Evolutionary conservation across 768 basidiomycete species (phyloP).

Genomic region (Amanita polypyramis): DNA sequence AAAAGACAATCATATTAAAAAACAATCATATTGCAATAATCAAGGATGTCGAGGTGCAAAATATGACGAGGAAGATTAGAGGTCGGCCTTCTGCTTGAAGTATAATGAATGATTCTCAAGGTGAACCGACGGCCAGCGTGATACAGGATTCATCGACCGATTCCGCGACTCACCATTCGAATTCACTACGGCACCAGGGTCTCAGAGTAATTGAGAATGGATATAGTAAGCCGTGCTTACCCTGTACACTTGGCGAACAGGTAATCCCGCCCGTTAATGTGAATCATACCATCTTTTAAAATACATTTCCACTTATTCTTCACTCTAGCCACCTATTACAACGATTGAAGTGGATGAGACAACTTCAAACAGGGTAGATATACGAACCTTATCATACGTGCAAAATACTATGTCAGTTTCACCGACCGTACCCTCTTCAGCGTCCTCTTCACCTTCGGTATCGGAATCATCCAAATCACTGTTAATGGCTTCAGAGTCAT

Average conservation of each 20-base stretch:
- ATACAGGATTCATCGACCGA: not conserved
- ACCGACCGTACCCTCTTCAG: conserved; percentile 61
- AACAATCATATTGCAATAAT: not conserved
- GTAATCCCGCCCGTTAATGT: conserved; percentile 95
- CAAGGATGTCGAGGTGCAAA: not conserved
- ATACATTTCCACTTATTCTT: conserved; percentile 99
- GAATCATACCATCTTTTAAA: conserved; percentile 95
- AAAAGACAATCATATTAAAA: not conserved
- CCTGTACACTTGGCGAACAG: conserved; percentile 95
- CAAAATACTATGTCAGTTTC: conserved; percentile 94
- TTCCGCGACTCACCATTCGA: conserved; percentile 28
- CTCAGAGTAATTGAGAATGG: not conserved
- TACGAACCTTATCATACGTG: conserved; percentile 89
- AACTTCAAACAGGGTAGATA: conserved; percentile 4
- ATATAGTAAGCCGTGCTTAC: conserved; percentile 33
- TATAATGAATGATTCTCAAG: no score
- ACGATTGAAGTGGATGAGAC: conserved; percentile 4
- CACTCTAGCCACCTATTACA: conserved; percentile 82
- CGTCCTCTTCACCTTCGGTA: conserved; percentile 75
- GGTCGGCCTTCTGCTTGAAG: no score
- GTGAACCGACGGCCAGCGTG: not conserved
- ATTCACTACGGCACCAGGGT: conserved; percentile 22
- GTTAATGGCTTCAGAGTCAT: conserved; percentile 82
- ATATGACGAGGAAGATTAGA: not conserved
- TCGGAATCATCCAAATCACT: conserved; percentile 96